phyloP scores from a whole-genome alignment of 306 rosid genomes.

The Geum urbanum region DNA sequence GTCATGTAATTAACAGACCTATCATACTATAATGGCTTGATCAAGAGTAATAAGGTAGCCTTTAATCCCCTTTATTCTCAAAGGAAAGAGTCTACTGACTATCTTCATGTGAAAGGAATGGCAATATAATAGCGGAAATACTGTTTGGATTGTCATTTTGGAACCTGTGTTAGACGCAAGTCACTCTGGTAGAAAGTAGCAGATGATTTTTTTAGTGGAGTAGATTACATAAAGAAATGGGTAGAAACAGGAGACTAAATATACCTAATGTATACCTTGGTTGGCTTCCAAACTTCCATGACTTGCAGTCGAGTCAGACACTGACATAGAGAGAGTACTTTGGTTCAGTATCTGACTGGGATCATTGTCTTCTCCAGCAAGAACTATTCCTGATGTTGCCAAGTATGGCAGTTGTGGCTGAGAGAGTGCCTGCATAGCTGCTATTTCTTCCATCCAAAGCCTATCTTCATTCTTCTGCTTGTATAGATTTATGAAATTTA shows the following conservation, averaged over 20 bases:
- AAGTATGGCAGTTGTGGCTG: slow-evolving; percentile 71
- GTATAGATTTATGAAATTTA: slow-evolving; percentile 76
- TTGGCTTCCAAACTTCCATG: slow-evolving; percentile 71
- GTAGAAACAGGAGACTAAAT: not conserved
- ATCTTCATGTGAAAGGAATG: slow-evolving; percentile 1
- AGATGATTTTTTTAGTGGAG: not conserved
- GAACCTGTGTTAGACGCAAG: not conserved
- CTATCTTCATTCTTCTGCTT: slow-evolving; percentile 93
- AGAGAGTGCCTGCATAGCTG: slow-evolving; percentile 82
- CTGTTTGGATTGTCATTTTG: not conserved
- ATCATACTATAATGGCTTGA: not conserved
- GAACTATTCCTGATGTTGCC: slow-evolving; percentile 76
- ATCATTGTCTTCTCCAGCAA: slow-evolving; percentile 83
- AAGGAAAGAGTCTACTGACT: not conserved
- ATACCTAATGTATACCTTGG: slow-evolving; percentile 55
- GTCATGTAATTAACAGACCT: not conserved
- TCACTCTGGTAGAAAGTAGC: not conserved
- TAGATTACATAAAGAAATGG: not conserved
- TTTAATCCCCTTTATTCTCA: not conserved
- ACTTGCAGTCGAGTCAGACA: slow-evolving; percentile 72
- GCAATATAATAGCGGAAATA: not conserved
- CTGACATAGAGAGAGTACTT: slow-evolving; percentile 28
- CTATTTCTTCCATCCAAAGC: slow-evolving; percentile 90
- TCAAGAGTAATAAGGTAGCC: not conserved
- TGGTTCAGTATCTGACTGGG: slow-evolving; percentile 30